A percentile compares a stretch with the other conserved stretches of the same genome.
Evolutionary conservation across 768 basidiomycete species (phyloP).

Genomic region (Rhodosporidiobolus sp.): DNA sequence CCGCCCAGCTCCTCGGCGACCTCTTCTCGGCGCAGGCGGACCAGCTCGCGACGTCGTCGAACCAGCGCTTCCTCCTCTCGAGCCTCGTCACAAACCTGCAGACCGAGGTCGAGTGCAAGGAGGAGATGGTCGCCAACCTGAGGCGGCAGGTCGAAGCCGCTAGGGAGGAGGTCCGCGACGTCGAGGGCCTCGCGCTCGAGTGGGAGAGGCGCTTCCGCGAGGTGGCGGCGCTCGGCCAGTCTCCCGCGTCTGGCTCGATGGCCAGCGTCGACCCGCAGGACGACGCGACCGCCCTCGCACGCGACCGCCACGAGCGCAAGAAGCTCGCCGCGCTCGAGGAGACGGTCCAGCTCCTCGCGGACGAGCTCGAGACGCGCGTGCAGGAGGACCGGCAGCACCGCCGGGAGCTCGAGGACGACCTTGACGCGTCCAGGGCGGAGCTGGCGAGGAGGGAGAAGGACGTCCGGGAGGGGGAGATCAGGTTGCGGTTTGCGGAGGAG

Average conservation of each 20-base stretch:
- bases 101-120: slow-evolving; percentile 31
- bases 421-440: slow-evolving; percentile 1
- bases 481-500: slow-evolving; percentile 2
- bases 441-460: neutral
- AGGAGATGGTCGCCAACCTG: slow-evolving; percentile 15
- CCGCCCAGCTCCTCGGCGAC: slow-evolving; percentile 16
- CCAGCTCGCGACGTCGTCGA: slow-evolving; percentile 12
- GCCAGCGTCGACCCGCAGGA: neutral
- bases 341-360: slow-evolving; percentile 22
- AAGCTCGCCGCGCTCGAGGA: slow-evolving; percentile 34
- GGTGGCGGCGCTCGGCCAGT: neutral
- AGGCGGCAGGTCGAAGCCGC: slow-evolving; percentile 17
- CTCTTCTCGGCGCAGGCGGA: slow-evolving; percentile 31
- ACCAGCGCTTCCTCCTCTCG: slow-evolving; percentile 26
- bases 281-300: neutral
- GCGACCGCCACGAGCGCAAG: neutral
- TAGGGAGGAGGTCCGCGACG: slow-evolving; percentile 1
- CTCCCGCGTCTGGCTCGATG: no score
- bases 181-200: slow-evolving; percentile 19
- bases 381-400: neutral
- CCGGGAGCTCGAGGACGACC: slow-evolving; percentile 12
- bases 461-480: slow-evolving; percentile 22
- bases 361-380: slow-evolving; percentile 36
- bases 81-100: slow-evolving; percentile 26
- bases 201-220: slow-evolving; percentile 8